These are phyloP conservation scores for Theileria orientalis DNA, from an alignment of 169 alveolate genomes.

Conservation along the genomic window DNA sequence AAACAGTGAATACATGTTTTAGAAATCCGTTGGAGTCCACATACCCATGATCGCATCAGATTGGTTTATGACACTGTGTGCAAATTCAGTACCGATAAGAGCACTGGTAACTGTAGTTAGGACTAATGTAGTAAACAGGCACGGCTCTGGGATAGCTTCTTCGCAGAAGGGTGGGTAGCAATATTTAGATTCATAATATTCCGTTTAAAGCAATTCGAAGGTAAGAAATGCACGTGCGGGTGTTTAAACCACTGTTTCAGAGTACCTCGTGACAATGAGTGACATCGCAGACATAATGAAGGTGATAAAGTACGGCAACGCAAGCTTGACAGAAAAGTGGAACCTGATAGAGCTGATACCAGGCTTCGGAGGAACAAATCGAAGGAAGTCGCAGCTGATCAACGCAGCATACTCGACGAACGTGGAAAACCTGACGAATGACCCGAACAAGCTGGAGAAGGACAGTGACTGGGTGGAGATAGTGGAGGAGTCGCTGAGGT, in stretches of 20 bases:
- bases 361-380: constrained; percentile 50
- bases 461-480: constrained; percentile 53
- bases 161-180: constrained; percentile 80
- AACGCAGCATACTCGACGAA: constrained; percentile 52
- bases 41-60: constrained; percentile 80
- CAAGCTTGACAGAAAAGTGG: constrained; percentile 48
- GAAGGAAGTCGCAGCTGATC: constrained; percentile 38
- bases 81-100: constrained; percentile 74
- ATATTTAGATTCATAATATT: constrained; percentile 68
- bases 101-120: too few species aligned
- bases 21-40: constrained; percentile 62
- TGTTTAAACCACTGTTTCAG: not conserved
- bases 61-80: constrained; percentile 81
- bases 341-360: constrained; percentile 54
- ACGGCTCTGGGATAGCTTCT: constrained; percentile 76
- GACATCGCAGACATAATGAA: constrained; percentile 68
- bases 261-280: constrained; percentile 49
- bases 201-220: constrained; percentile 65
- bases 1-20: not conserved
- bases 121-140: too few species aligned
- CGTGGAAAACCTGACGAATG: constrained; percentile 56
- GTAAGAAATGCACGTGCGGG: not conserved
- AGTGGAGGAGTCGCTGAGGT: constrained; percentile 42
- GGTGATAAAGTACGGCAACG: constrained; percentile 64
- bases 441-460: constrained; percentile 51